These are phyloP conservation scores for Lachnellula subtilissima DNA, from an alignment of 2,329 filamentous ascomycete genomes.

Conservation along the genomic window DNA sequence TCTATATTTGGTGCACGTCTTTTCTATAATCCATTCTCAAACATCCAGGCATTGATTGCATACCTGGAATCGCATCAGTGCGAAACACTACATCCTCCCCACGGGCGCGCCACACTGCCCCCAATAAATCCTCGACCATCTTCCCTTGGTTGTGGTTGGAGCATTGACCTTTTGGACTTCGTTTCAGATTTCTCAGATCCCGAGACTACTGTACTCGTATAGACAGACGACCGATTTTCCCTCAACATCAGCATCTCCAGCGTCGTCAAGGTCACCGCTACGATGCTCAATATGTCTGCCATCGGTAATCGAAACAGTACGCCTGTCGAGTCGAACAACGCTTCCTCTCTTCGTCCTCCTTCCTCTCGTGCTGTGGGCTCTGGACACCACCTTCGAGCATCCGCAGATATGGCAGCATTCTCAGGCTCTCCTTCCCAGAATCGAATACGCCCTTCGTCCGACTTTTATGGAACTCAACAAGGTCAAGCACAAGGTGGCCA, in stretches of 20 bases:
- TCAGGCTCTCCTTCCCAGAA: slow-evolving; percentile 62
- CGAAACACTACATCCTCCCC: slow-evolving; percentile 34
- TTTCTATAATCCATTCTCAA: slow-evolving; percentile 7
- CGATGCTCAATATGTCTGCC: slow-evolving; percentile 59
- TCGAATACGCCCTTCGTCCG: slow-evolving; percentile 88
- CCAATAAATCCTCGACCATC: slow-evolving; percentile 7
- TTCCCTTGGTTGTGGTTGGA: slow-evolving; percentile 13
- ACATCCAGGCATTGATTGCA: slow-evolving; percentile 19
- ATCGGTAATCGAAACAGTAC: slow-evolving; percentile 94
- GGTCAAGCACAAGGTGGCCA: slow-evolving; percentile 61
- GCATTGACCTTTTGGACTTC: slow-evolving; percentile 26
- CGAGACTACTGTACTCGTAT: slow-evolving; percentile 11
- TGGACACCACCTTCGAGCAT: slow-evolving; percentile 84
- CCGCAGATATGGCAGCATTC: slow-evolving; percentile 90
- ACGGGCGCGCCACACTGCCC: slow-evolving; percentile 34
- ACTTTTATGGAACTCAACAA: slow-evolving; percentile 78
- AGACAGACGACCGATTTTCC: slow-evolving; percentile 8
- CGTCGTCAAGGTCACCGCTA: slow-evolving; percentile 13
- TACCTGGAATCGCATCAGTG: slow-evolving; percentile 28
- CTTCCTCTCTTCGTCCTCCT: slow-evolving; percentile 77
- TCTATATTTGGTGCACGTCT: slow-evolving; percentile 19
- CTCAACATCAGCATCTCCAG: slow-evolving; percentile 19
- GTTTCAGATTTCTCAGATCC: slow-evolving; percentile 26
- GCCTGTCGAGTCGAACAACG: slow-evolving; percentile 73
- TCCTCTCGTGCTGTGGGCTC: slow-evolving; percentile 71